phyloP scores from a whole-genome alignment of 2,329 filamentous ascomycete species.

The Eutypella sp. region DNA sequence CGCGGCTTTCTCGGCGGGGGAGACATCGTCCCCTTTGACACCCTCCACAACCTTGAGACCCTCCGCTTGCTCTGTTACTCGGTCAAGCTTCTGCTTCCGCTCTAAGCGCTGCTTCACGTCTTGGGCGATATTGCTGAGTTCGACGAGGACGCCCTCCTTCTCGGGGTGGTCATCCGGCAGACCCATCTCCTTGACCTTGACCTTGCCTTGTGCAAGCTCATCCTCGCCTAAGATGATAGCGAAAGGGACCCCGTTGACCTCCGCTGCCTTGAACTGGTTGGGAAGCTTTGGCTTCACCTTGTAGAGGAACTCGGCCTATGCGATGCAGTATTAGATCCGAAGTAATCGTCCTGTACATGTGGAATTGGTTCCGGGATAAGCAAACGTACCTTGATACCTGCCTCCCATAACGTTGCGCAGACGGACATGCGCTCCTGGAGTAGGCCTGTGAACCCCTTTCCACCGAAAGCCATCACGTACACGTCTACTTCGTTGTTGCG shows the following conservation, averaged over 20 bases:
- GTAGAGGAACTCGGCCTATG: slow-evolving; percentile 74
- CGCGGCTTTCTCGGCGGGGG: slow-evolving; percentile 11
- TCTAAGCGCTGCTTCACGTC: slow-evolving; percentile 48
- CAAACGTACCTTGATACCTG: slow-evolving; percentile 69
- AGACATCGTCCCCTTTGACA: slow-evolving; percentile 37
- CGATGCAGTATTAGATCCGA: slow-evolving; percentile 1
- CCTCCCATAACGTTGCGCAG: slow-evolving; percentile 73
- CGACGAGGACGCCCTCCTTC: slow-evolving; percentile 78
- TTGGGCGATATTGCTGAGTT: slow-evolving; percentile 55
- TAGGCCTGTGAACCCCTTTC: slow-evolving; percentile 76
- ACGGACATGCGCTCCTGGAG: slow-evolving; percentile 81
- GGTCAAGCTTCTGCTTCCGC: slow-evolving; percentile 39
- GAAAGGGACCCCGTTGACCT: slow-evolving; percentile 73
- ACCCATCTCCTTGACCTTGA: slow-evolving; percentile 73
- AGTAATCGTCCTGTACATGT: slow-evolving; percentile 15
- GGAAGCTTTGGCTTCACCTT: slow-evolving; percentile 88
- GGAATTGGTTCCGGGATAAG: neutral
- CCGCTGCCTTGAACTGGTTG: slow-evolving; percentile 87
- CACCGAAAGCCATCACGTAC: slow-evolving; percentile 91
- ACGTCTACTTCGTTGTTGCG: slow-evolving; percentile 78
- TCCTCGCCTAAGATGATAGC: slow-evolving; percentile 89
- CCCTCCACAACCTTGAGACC: slow-evolving; percentile 43
- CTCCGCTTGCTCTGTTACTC: slow-evolving; percentile 37
- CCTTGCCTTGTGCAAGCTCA: slow-evolving; percentile 75
- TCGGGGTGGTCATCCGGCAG: slow-evolving; percentile 80